Base-by-base conservation (phyloP, 2,329 filamentous ascomycete species). In the Aphanoascus verrucosus region DNA sequence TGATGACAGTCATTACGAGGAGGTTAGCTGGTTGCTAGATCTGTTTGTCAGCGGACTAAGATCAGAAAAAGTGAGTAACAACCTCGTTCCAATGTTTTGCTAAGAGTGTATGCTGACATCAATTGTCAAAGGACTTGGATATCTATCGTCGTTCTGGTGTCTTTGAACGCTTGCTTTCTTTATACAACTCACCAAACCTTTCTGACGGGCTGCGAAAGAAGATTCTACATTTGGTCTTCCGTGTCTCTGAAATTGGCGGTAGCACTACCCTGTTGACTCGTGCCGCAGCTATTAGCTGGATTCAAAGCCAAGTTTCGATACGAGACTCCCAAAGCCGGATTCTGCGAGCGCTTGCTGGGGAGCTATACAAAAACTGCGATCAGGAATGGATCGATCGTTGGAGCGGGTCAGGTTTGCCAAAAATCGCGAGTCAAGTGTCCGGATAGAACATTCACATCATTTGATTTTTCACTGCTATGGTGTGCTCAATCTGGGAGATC, bases 251-350 rank as follows among this genome's bases (percentile, higher is more conserved):
- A 44, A 79, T 90, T 32, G 78, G 82, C 1, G 88, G 86, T 0
- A 88, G 85, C 66, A 86, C 83, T 3, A 91, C 85, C n/a, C 73
- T 94, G 44, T 77, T 88, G 37, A 94, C 88, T 1, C 76, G 89
- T 54, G 83, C 84, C 42, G 87, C 86, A 14, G 72, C 86, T 17
- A 66, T 91, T 51, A 83, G 79, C 59, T 94, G 88, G 89, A 74
- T 91, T 7, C 77, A 84, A 55, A 77, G 79, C 55, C 80, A 81
- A 61, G 66, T 78, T 35, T 76, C 75, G 3, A 67, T 68, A 43
- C 74, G 77, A 14, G 77, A 79, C 58, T 69, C 67, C 0, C 65
- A 65, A 53, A 63, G 67, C 31, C 59, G 56, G 14, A 70, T 72
- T 15, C 67, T 81, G 20, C 70, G 81, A 49, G 75, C 71, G 56